Conservation (phyloP, 768 basidiomycete genomes). For the Termitomyces sp. region DNA sequence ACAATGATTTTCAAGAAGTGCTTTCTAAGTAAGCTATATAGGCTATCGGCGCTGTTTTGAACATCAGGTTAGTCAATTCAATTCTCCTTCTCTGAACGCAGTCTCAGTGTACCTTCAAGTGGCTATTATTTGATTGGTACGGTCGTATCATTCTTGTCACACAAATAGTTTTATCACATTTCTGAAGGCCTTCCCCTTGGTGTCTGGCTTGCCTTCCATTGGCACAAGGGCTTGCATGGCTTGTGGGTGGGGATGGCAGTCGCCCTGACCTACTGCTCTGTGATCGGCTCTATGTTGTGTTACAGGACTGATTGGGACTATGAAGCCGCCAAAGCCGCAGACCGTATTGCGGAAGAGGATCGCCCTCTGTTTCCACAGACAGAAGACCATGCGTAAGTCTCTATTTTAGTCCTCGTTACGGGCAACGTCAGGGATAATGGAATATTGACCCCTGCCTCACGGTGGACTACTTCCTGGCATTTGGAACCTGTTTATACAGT, state of each 20-base stretch:
- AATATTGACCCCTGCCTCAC: not conserved
- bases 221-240: slow-evolving; percentile 57
- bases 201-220: slow-evolving; percentile 68
- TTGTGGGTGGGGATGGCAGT: slow-evolving; percentile 83
- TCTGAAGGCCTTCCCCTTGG: slow-evolving; percentile 76
- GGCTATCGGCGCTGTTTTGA: slow-evolving; percentile 76
- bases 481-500: not conserved
- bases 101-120: slow-evolving; percentile 24
- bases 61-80: slow-evolving; percentile 52
- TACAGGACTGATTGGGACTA: slow-evolving; percentile 65
- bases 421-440: not conserved
- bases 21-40: not conserved
- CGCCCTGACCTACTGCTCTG: slow-evolving; percentile 55
- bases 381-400: not conserved
- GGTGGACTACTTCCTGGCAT: not conserved
- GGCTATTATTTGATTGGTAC: slow-evolving; percentile 73
- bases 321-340: slow-evolving; percentile 60
- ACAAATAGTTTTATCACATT: not conserved
- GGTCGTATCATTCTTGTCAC: not conserved
- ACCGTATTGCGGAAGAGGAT: slow-evolving; percentile 45
- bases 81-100: not conserved
- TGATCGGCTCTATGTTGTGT: slow-evolving; percentile 50
- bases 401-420: not conserved
- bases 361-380: not conserved
- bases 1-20: not conserved